Base-by-base conservation (phyloP, 169 alveolate species). In the Eimeria mitis region DNA sequence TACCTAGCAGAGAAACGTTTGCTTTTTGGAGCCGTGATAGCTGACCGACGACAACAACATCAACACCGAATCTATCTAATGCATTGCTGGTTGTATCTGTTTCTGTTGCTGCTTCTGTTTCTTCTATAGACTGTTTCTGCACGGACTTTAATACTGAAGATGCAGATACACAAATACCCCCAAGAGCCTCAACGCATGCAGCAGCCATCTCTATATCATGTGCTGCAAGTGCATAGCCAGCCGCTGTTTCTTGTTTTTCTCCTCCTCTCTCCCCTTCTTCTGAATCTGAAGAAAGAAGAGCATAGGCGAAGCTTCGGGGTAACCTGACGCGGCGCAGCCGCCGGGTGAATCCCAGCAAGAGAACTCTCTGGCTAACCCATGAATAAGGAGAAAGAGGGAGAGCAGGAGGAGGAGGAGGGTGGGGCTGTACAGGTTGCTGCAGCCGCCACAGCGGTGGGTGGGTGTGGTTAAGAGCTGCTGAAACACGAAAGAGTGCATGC, bases 291-390 rank as follows among this genome's bases (percentile, higher is more conserved):
- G 92, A 71, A 28, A 87, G 73, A 23, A 65, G 31, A 14, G 68
- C 54, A 28, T 42, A 65, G 65, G 76, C 81, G 34, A 63, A 63
- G 54, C 47, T 52, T 31, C 92, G 25, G 19, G 92, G 61, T 34
- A 81, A 61, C 47, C 92, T 71, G 61, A 87, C 92, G 63, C 92
- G 92, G 59, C 81, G 92, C 79, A 87, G 81, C 63, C 81, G 61
- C 81, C 83, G 81, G 0, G 92, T 87, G 42, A 71, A 87, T 14
- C 92, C 92, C 83, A 87, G 92, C 49, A 87, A 73, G 81, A 87
- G 92, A 65, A 87, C 92, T 16, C 78, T 61, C 75, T 70, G 95
- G 40, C 71, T 47, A 61, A n/a, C n/a, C n/a, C n/a, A n/a, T n/a
- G n/a, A n/a, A n/a, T n/a, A n/a, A n/a, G n/a, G n/a, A n/a, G n/a